These are phyloP conservation scores for Beauveria sp. DNA, from an alignment of 2,329 filamentous ascomycete species.

Conservation along the genomic window DNA sequence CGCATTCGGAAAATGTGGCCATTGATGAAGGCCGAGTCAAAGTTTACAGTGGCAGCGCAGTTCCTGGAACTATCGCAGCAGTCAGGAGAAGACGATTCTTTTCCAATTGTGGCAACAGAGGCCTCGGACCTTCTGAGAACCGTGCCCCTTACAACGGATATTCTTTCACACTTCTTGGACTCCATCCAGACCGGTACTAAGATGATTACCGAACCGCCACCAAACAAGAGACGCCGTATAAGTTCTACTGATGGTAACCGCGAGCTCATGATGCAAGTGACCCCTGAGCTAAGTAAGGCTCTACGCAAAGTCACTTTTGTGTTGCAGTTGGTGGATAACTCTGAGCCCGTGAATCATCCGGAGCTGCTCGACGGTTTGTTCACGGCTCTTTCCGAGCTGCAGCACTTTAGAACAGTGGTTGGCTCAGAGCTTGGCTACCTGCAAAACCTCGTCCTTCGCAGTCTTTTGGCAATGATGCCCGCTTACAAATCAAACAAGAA, in stretches of 20 bases:
- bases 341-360: constrained; percentile 65
- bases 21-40: constrained; percentile 57
- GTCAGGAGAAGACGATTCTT: constrained; percentile 24
- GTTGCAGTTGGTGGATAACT: constrained; percentile 78
- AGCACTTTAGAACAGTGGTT: constrained; percentile 72
- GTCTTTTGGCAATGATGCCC: constrained; percentile 76
- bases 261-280: constrained; percentile 52
- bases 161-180: constrained; percentile 65
- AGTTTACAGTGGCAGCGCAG: constrained; percentile 50
- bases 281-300: constrained; percentile 56
- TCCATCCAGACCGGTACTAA: constrained; percentile 66
- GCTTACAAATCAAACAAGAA: constrained; percentile 56
- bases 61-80: constrained; percentile 56
- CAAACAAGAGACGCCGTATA: constrained; percentile 71
- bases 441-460: constrained; percentile 75
- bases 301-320: constrained; percentile 78
- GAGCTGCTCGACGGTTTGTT: constrained; percentile 75
- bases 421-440: constrained; percentile 86
- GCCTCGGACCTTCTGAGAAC: constrained; percentile 66
- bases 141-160: constrained; percentile 64
- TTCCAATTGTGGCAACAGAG: constrained; percentile 41
- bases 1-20: constrained; percentile 67
- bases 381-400: constrained; percentile 75
- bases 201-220: constrained; percentile 62
- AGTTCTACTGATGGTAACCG: constrained; percentile 62